Base-by-base conservation (phyloP, 2,329 filamentous ascomycete species). In the Pseudogymnoascus sp. region DNA sequence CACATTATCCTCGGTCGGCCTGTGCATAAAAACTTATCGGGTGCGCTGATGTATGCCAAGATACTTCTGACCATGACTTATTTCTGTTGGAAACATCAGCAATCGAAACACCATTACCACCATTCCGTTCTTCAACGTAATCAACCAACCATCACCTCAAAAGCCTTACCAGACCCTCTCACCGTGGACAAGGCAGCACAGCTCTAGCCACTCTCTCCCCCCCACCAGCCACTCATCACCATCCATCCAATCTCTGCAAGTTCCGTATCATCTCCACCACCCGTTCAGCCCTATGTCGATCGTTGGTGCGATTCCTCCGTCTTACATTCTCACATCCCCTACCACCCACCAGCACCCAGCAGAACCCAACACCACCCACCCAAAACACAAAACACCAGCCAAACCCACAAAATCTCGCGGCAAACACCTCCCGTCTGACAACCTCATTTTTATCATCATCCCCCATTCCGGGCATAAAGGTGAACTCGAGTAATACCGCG, bases 251-350 rank as follows among this genome's bases (percentile, higher is more conserved):
- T 53, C 46, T 53, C 25, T 23, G 14, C 46, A 16, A 11, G 46
- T 53, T 31, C 46, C 14, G 25, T 18, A 31, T 53, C 46, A 53
- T 53, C 23, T 53, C 25, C 46, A 31, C 23, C 7, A n/a, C 46
- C 46, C 14, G 46, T n/a, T 53, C 46, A 53, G 46, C 46, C 46
- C 46, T 53, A 53, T 53, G 46, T 16, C 46, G 46, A 53, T 53
- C 46, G 25, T n/a, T 25, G n/a, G 25, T 53, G 31, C n/a, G 25
- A 53, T 53, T 53, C 46, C 18, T 53, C 46, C 46, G 46, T 53
- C 46, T 53, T 53, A 53, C 46, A 31, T 31, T 21, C 21, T 23
- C 21, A 23, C 21, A 34, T 23, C 46, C 46, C 46, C 46, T 56
- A 53, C 46, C 46, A 28, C 23, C 46, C 46, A 23, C 21, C 12